Percentiles rank a stretch among this genome's conserved stretches.
Evolutionary conservation across 202 grass and related monocot genomes (phyloP).

Genomic region (Bolboschoenoplectus hybrid): DNA sequence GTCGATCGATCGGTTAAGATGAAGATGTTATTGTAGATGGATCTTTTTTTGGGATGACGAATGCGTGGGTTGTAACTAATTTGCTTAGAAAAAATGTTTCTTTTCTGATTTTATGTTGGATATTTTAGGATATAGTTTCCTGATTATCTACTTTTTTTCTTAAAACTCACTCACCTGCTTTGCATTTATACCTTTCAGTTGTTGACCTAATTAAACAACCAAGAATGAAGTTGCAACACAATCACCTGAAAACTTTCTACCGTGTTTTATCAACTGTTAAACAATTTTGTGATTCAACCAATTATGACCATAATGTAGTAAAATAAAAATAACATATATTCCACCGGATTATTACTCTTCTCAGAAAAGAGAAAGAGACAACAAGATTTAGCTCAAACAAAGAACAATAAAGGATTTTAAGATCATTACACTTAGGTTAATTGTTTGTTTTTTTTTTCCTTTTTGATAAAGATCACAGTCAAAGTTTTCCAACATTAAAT

Average conservation of each 20-base stretch:
- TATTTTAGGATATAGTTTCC: constrained; percentile 24
- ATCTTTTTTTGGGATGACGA: constrained; percentile 20
- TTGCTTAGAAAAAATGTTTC: constrained; percentile 23
- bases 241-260: background rate
- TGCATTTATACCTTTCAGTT: background rate
- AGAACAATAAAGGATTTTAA: background rate
- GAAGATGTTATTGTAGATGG: constrained; percentile 23
- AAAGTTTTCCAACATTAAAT: no score
- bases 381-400: background rate
- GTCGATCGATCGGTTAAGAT: background rate
- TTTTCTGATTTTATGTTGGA: constrained; percentile 13
- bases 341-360: background rate
- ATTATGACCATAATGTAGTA: background rate
- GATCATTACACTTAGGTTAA: background rate
- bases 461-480: background rate
- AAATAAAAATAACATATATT: background rate
- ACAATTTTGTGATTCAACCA: background rate
- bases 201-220: constrained; percentile 9
- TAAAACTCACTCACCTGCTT: background rate
- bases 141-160: no score
- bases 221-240: background rate
- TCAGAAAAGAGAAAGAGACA: background rate
- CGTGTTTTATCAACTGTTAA: background rate
- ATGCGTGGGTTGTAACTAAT: constrained; percentile 27
- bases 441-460: background rate